Evolutionary conservation across 768 basidiomycete genomes (phyloP).

Genomic region (Mycena amicta): DNA sequence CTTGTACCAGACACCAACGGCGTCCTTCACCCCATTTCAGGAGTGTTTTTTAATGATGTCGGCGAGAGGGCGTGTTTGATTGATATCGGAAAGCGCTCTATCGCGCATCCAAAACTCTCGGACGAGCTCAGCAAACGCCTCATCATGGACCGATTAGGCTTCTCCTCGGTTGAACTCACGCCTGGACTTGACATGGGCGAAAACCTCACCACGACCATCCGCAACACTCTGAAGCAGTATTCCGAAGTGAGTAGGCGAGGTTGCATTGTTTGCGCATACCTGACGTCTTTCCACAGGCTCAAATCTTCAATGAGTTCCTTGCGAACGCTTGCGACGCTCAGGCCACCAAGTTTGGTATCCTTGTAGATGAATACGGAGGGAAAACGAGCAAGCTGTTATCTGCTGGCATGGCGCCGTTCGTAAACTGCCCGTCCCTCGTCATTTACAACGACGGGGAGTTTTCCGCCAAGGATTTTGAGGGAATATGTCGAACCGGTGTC

Average conservation of each 20-base stretch:
- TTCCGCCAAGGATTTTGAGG: slow-evolving; percentile 41
- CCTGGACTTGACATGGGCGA: slow-evolving; percentile 46
- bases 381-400: slow-evolving; percentile 31
- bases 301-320: slow-evolving; percentile 51
- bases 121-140: slow-evolving; percentile 35
- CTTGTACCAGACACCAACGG: slow-evolving; percentile 37
- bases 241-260: no score
- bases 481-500: slow-evolving; percentile 45
- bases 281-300: no score
- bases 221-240: slow-evolving; percentile 44
- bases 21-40: slow-evolving; percentile 29
- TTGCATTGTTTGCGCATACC: no score
- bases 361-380: slow-evolving; percentile 36
- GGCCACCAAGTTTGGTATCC: slow-evolving; percentile 44
- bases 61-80: slow-evolving; percentile 33
- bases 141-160: slow-evolving; percentile 35
- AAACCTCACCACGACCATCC: slow-evolving; percentile 44
- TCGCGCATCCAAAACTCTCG: slow-evolving; percentile 37
- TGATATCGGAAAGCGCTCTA: slow-evolving; percentile 15
- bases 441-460: slow-evolving; percentile 49
- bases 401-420: slow-evolving; percentile 36
- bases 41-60: slow-evolving; percentile 46
- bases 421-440: slow-evolving; percentile 40
- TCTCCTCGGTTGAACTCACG: slow-evolving; percentile 32
- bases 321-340: slow-evolving; percentile 57